phyloP scores from a whole-genome alignment of 495 filamentous ascomycete genomes.

The Aspergillus biplanus region DNA sequence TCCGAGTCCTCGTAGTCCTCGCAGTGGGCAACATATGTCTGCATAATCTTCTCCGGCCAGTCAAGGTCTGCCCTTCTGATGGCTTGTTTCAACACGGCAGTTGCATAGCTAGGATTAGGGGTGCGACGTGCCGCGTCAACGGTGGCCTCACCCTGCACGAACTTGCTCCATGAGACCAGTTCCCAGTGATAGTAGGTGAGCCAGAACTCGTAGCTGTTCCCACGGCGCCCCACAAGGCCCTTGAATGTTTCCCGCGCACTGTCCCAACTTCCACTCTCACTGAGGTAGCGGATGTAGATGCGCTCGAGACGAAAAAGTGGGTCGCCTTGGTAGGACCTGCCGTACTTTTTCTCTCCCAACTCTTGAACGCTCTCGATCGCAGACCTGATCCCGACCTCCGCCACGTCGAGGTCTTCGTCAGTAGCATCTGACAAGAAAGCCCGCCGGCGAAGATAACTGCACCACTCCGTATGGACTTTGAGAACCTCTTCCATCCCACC shows the following conservation, averaged over 20 bases:
- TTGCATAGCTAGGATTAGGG: conserved; percentile 66
- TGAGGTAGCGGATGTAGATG: conserved; percentile 88
- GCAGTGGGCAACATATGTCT: conserved; percentile 81
- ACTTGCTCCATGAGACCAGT: conserved; percentile 69
- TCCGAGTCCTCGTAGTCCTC: conserved; percentile 81
- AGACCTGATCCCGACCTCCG: conserved; percentile 84
- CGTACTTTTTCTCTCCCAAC: conserved; percentile 75
- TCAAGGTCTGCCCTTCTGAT: conserved; percentile 73
- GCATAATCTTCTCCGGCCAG: conserved; percentile 88
- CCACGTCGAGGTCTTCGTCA: conserved; percentile 90
- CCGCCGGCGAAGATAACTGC: conserved; percentile 81
- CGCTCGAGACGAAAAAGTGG: conserved; percentile 85
- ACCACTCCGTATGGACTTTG: conserved; percentile 91
- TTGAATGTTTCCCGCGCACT: conserved; percentile 75
- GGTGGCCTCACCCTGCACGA: conserved; percentile 52
- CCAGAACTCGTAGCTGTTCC: conserved; percentile 90
- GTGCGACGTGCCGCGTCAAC: conserved; percentile 49
- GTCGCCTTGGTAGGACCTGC: conserved; percentile 78
- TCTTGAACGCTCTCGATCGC: conserved; percentile 81
- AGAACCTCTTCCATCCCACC: conserved; percentile 82
- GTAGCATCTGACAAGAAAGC: conserved; percentile 75
- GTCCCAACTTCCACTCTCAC: conserved; percentile 70
- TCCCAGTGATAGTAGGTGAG: conserved; percentile 89
- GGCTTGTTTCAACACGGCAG: conserved; percentile 72
- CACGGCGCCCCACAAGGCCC: conserved; percentile 65